Evolutionary conservation across 2,329 filamentous ascomycete species (phyloP).

Genomic region (Pyrenophora graminea): DNA sequence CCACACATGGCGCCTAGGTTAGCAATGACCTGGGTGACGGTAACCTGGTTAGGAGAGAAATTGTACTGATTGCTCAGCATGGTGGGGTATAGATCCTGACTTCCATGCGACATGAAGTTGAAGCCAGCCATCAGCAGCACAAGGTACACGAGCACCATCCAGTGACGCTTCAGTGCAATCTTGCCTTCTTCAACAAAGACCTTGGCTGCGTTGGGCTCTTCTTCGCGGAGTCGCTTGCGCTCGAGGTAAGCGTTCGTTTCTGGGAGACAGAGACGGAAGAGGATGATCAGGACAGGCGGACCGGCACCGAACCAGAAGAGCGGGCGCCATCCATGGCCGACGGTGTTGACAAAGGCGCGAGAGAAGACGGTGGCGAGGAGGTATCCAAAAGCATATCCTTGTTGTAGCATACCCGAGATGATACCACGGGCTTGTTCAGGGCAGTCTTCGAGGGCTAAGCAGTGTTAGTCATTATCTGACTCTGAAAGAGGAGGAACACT

Average conservation of each 20-base stretch:
- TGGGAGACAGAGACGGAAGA: constrained; percentile 75
- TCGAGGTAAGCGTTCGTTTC: constrained; percentile 77
- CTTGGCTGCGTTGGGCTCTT: constrained; percentile 62
- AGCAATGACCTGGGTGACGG: constrained; percentile 56
- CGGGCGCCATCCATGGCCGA: constrained; percentile 78
- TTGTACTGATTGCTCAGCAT: constrained; percentile 63
- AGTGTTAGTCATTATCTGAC: background rate
- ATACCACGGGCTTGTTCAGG: constrained; percentile 62
- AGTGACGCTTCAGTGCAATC: constrained; percentile 77
- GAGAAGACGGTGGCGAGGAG: constrained; percentile 63
- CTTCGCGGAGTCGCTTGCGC: constrained; percentile 65
- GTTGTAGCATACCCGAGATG: constrained; percentile 65
- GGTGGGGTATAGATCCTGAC: constrained; percentile 67
- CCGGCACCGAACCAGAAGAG: constrained; percentile 88
- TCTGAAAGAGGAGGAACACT: background rate
- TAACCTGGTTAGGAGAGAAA: constrained; percentile 55
- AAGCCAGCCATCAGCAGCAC: constrained; percentile 88
- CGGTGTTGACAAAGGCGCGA: constrained; percentile 72
- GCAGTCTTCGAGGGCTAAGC: constrained; percentile 62
- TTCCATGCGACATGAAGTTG: constrained; percentile 88
- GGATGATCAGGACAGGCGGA: constrained; percentile 78
- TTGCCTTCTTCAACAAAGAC: constrained; percentile 78
- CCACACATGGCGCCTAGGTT: constrained; percentile 56
- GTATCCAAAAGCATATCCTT: constrained; percentile 68
- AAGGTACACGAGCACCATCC: constrained; percentile 78